Conservation (phyloP, 768 basidiomycete species). For the Boletus bicolor region DNA sequence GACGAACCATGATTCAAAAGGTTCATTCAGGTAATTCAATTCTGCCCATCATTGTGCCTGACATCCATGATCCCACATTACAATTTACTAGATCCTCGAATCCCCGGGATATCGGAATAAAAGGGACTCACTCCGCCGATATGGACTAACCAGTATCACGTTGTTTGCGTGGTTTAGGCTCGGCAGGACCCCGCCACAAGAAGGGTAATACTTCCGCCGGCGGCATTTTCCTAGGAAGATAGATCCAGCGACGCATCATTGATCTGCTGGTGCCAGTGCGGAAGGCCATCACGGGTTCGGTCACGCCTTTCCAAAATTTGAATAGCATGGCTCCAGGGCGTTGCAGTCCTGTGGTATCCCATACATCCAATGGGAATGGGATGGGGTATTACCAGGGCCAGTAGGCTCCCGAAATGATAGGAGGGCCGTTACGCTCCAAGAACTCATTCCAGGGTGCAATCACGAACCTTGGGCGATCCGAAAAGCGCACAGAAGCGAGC, state of each 20-base stretch:
- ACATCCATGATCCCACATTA: conserved; percentile 2
- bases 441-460: not conserved
- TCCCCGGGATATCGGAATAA: conserved; percentile 6
- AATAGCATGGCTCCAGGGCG: not conserved
- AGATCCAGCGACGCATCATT: not conserved
- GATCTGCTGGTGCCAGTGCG: not conserved
- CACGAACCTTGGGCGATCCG: not conserved
- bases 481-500: not conserved
- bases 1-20: not conserved
- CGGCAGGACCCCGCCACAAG: not conserved
- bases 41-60: conserved; percentile 18
- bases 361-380: not conserved
- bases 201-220: not conserved
- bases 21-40: not conserved
- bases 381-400: conserved; percentile 2
- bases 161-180: conserved; percentile 8
- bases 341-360: conserved; percentile 1
- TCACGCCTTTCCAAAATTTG: not conserved
- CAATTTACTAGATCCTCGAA: conserved; percentile 4
- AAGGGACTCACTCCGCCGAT: not conserved
- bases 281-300: too few relatives aligned
- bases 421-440: not conserved
- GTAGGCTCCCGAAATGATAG: conserved; percentile 1
- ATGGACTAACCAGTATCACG: not conserved
- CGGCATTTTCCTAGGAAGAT: not conserved